Evolutionary conservation across 2,329 filamentous ascomycete species (phyloP), one percentile per base, ranked within the genome.

Genomic region (Cladophialophora bantiana): DNA sequence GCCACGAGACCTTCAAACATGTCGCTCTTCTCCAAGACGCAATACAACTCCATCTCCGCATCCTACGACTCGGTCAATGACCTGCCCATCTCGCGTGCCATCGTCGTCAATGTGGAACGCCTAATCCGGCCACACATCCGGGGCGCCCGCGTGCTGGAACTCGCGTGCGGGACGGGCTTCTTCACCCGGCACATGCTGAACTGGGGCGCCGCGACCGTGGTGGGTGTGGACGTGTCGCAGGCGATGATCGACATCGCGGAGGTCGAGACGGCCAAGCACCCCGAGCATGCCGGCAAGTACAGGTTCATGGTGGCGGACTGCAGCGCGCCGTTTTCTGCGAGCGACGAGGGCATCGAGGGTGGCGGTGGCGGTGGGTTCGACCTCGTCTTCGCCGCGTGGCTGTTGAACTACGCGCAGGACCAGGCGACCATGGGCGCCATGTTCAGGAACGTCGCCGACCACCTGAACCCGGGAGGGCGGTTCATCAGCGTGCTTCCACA

Each of bases 151-250:
- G 72, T 79, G 13, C 75, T 80, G 42, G 78, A 80, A 56, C 76
- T 80, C 10, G 78, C 78, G 18, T 79, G 78, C 67, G 78, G 78
- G 12, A 75, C 76, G 0, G 78, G 78, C 15, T 78, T 74, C 66
- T 79, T 77, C 64, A 76, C 77, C 13, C 73, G 74, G 53, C 71
- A 71, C 48, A 71, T 78, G 36, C 68, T 77, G 7, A 66, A 72
- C 62, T 79, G 77, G 77, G 78, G 77, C 34, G 78, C 78, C 1
- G 66, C 65, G 15, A 72, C 69, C 7, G 74, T 80, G 9, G 67
- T 78, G 9, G 77, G 77, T 6, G 73, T 79, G n/a, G 78, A 80
- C 66, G 73, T 78, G 35, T 78, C 77, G 4, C 53, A 67, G 12
- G 71, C 62, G 7, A 80, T 80, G 78, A 69, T 80, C 45, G 70